Evolutionary conservation across 768 basidiomycete genomes (phyloP).

Genomic region (Artomyces pyxidatus): DNA sequence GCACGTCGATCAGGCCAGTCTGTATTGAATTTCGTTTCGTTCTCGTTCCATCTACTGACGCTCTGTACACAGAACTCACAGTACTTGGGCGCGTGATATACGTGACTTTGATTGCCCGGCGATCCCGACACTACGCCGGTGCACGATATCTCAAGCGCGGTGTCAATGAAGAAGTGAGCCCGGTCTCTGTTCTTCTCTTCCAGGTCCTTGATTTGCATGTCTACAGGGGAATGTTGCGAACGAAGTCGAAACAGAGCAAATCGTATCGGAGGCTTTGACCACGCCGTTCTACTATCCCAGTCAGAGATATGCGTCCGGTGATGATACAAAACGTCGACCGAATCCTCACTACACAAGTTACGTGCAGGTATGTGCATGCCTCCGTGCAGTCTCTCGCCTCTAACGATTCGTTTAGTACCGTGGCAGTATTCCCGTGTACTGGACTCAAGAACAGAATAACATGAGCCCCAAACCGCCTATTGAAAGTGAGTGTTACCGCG

Average conservation of each 20-base stretch:
- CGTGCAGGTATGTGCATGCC: slow-evolving; percentile 57
- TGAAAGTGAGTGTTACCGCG: slow-evolving; percentile 56
- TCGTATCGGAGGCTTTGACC: slow-evolving; percentile 83
- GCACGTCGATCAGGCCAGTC: slow-evolving; percentile 97
- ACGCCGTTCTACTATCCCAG: slow-evolving; percentile 82
- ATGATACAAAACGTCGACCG: slow-evolving; percentile 39
- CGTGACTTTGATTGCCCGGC: slow-evolving; percentile 88
- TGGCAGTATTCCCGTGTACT: slow-evolving; percentile 92
- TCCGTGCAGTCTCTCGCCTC: not conserved
- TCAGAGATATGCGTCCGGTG: slow-evolving; percentile 23
- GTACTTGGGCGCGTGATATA: slow-evolving; percentile 87
- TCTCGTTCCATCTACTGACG: not conserved
- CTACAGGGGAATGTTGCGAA: slow-evolving; percentile 92
- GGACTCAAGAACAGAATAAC: slow-evolving; percentile 89
- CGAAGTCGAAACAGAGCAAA: slow-evolving; percentile 98
- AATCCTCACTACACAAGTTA: slow-evolving; percentile 91
- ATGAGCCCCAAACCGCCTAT: slow-evolving; percentile 95
- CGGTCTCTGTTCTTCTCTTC: no score
- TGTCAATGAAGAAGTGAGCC: slow-evolving; percentile 81
- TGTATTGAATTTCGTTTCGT: slow-evolving; percentile 24
- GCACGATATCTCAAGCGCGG: slow-evolving; percentile 92
- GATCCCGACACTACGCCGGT: slow-evolving; percentile 93
- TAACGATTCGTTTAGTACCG: slow-evolving; percentile 52
- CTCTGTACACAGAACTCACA: slow-evolving; percentile 62
- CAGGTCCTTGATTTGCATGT: no score